phyloP scores from a whole-genome alignment of 2,329 filamentous ascomycete species.

The Diaporthe vaccinii region DNA sequence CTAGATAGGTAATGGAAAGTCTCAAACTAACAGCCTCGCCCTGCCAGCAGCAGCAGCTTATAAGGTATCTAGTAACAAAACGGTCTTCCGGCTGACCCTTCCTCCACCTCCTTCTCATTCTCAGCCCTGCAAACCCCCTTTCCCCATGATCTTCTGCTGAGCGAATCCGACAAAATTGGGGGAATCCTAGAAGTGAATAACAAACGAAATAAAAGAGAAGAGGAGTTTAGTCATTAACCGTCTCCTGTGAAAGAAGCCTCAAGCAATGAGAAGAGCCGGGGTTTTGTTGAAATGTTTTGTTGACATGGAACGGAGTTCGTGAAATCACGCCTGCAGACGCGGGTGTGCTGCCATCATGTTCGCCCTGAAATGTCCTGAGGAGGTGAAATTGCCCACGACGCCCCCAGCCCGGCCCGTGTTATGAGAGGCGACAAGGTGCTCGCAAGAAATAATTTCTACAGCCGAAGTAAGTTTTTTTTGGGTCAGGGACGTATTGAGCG shows the following conservation, averaged over 20 bases:
- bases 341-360: slow-evolving; percentile 3
- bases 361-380: slow-evolving; percentile 15
- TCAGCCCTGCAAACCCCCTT: not conserved
- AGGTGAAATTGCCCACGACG: slow-evolving; percentile 6
- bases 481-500: not conserved
- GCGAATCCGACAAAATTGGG: slow-evolving; percentile 28
- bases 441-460: slow-evolving; percentile 16
- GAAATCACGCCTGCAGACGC: slow-evolving; percentile 13
- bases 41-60: slow-evolving; percentile 40
- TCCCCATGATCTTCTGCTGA: slow-evolving; percentile 16
- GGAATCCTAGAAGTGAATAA: slow-evolving; percentile 41
- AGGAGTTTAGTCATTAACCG: slow-evolving; percentile 33
- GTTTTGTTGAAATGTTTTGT: slow-evolving; percentile 1
- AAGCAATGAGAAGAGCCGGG: slow-evolving; percentile 33
- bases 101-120: not conserved
- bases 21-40: slow-evolving; percentile 27
- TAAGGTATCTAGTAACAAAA: slow-evolving; percentile 36
- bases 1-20: slow-evolving; percentile 29
- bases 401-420: slow-evolving; percentile 4
- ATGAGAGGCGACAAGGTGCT: slow-evolving; percentile 1
- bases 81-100: not conserved
- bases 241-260: slow-evolving; percentile 34
- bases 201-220: slow-evolving; percentile 25
- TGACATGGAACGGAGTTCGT: slow-evolving; percentile 36
- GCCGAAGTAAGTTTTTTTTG: slow-evolving; percentile 3